Evolutionary conservation across 179 eudicot species (phyloP).

Genomic region (Amaranthus tricolor): DNA sequence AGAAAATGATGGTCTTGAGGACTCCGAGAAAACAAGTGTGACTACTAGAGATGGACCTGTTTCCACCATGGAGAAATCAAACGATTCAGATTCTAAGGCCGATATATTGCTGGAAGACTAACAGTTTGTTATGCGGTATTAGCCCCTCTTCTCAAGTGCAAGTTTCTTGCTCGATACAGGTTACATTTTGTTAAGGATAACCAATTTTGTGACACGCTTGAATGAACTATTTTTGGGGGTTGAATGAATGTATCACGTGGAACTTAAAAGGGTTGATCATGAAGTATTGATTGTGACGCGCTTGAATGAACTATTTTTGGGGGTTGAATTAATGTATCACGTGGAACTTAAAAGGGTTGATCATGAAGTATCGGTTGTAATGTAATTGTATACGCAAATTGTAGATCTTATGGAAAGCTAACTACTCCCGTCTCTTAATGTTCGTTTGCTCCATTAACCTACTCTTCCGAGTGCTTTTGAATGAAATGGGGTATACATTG

Average conservation of each 20-base stretch:
- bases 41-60: constrained; percentile 1
- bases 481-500: too few relatives aligned
- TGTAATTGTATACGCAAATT: too few relatives aligned
- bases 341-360: not conserved
- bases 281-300: not conserved
- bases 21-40: not conserved
- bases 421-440: too few relatives aligned
- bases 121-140: constrained; percentile 8
- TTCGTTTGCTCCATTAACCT: too few relatives aligned
- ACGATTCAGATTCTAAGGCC: constrained; percentile 13
- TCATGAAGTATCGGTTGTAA: not conserved
- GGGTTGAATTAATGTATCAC: not conserved
- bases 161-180: constrained; percentile 1
- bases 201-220: too few relatives aligned
- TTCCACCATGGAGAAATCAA: constrained; percentile 19
- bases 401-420: too few relatives aligned
- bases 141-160: not conserved
- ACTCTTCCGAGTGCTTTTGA: too few relatives aligned
- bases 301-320: too few relatives aligned
- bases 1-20: constrained; percentile 10
- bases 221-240: not conserved
- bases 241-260: not conserved
- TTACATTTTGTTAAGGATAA: not conserved
- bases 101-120: constrained; percentile 51
- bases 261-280: not conserved